Evolutionary conservation across 2,329 filamentous ascomycete species (phyloP), one percentile per base, ranked within the genome.

Genomic region (Endoconidiophora polonica): DNA sequence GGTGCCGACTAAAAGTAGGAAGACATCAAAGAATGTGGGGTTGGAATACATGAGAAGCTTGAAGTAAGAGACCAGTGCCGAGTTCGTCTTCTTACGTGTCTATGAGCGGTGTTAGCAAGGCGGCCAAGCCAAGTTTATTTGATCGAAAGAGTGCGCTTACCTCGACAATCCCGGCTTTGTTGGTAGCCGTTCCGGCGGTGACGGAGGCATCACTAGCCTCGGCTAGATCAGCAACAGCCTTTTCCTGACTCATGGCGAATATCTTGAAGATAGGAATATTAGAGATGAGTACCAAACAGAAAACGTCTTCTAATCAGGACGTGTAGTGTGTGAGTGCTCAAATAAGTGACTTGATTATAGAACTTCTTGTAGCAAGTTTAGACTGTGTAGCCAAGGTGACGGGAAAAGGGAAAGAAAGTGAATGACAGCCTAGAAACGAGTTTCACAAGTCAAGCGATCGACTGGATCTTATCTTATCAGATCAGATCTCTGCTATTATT

Each of bases 1-100:
- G 36, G 61, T 64, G 40, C 68, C 70, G 23, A 63, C 56, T 14
- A 65, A 10, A 38, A 72, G 61, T 44, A 72, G 62, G n/a, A 60
- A 43, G 52, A 66, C 59, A 53, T 71, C 69, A 52, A 67, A 53
- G 58, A 62, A 63, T 56, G 62, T 64, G 20, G 69, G 69, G 43
- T 69, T 60, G 50, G 66, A 68, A 52, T 68, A 69, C 54, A 67
- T 59, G 33, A 72, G 65, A 39, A 71, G 64, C 20, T 63, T 63
- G 55, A 72, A 68, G 57, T 53, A 53, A 10, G 67, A 72, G 46
- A 58, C 56, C 54, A 66, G 61, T 51, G 66, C 56, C 2, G 37
- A 45, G 3, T 26, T 51, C 38, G 45, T 49, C 39, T 50, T 46
- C 41, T 46, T 38, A 3, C 39, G 33, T 14, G 22, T 16, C 44